Base-by-base conservation (phyloP, 2,329 filamentous ascomycete genomes). In the Xenoacremonium recifei region DNA sequence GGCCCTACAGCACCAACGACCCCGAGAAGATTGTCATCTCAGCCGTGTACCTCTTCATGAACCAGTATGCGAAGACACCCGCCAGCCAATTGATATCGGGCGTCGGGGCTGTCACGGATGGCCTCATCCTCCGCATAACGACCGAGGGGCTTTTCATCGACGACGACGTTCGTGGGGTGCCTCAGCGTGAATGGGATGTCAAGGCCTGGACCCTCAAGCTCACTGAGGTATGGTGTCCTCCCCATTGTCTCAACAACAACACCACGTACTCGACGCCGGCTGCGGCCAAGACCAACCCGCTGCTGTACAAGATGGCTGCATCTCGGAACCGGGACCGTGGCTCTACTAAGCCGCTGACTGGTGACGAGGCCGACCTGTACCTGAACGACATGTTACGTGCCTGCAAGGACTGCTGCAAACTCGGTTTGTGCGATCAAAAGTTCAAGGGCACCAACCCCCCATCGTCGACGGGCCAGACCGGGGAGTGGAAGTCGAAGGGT, bases 171-270 rank as follows among this genome's bases (percentile, higher is more conserved):
- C 84, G 91, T 33, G 83, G 84, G 48, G 89, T 96, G 13, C 84
- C 89, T n/a, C 90, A 97, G 68, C 83, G 93, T 45, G 93, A 99
- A 69, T 99, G 93, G 93, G 93, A 99, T 64, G 83, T 97, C 61
- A 97, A 97, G 67, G 91, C 92, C 19, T 97, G 93, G 93, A 96
- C 90, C 32, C 79, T 99, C 68, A 96, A 95, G 70, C 73, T 86
- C 51, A 82, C 95, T 66, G 93, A 97, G 78, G 84, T 93, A 72
- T 89, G 85, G 81, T 90, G 85, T 63, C 80, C 82, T 60, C 76
- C 79, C 59, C 79, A 84, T 65, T 80, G 70, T 64, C 70, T 79
- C 63, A 71, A 70, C 61, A 63, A 66, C 53, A 71, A 70, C 61
- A 63, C 66, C 53, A 58, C 69, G 53, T 62, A 69, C 51, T 64